Evolutionary conservation across 208 protist genomes (phyloP).

Genomic region (Entamoeba invadens): DNA sequence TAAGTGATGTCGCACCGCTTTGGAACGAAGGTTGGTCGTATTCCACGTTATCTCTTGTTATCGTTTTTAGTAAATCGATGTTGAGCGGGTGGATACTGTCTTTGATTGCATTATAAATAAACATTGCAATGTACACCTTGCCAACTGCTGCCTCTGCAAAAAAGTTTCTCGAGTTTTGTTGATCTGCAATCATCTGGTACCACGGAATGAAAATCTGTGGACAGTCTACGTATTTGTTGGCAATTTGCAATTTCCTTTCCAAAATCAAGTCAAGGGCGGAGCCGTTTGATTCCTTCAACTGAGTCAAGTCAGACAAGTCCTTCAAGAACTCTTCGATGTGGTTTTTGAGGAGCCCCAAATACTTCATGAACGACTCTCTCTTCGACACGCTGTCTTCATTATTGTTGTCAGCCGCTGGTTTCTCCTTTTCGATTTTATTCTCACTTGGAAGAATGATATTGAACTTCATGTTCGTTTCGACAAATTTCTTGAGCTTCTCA

Average conservation of each 20-base stretch:
- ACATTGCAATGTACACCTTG: not conserved
- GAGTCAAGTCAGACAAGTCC: not conserved
- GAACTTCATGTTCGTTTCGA: not conserved
- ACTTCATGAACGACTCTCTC: not conserved
- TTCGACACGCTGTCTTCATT: not conserved
- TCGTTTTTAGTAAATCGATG: not conserved
- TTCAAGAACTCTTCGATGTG: not conserved
- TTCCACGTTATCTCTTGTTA: not conserved
- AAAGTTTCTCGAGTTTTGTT: not conserved
- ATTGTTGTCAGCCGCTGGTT: not conserved
- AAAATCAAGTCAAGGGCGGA: not conserved
- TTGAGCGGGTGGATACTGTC: not conserved
- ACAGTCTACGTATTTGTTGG: not conserved
- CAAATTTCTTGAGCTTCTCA: not conserved
- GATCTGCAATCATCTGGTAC: not conserved
- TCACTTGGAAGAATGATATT: not conserved
- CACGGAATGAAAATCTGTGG: not conserved
- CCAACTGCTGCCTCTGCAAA: not conserved
- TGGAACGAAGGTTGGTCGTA: not conserved
- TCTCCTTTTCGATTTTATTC: not conserved
- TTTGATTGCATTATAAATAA: not conserved
- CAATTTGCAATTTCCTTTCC: not conserved
- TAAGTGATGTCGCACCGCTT: not conserved
- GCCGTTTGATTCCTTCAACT: not conserved
- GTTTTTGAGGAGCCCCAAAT: not conserved